A percentile compares a stretch with the other conserved stretches of the same genome.
Evolutionary conservation across 2,329 filamentous ascomycete genomes (phyloP).

Genomic region (Aspergillus niger): DNA sequence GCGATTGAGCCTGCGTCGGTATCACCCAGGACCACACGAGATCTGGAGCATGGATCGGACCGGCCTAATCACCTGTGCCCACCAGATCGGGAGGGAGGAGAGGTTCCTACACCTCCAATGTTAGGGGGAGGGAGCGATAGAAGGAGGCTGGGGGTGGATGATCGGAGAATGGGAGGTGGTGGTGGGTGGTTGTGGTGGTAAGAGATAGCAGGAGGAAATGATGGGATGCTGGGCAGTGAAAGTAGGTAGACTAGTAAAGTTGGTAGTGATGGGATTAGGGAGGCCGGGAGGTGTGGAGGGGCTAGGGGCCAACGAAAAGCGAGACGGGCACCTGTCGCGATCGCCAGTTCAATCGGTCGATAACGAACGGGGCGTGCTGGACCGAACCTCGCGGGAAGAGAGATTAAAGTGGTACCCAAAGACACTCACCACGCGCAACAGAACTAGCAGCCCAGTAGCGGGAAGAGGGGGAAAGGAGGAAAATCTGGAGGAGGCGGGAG

Average conservation of each 20-base stretch:
- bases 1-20: constrained; percentile 34
- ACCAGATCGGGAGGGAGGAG: constrained; percentile 26
- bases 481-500: constrained; percentile 24
- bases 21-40: constrained; percentile 31
- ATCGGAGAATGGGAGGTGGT: constrained; percentile 3
- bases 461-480: constrained; percentile 19
- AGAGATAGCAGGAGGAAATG: constrained; percentile 18
- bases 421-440: not conserved
- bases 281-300: constrained; percentile 38
- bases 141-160: constrained; percentile 11
- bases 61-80: constrained; percentile 28
- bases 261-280: constrained; percentile 16
- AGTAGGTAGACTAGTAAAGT: too few species aligned
- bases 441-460: not conserved
- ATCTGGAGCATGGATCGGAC: constrained; percentile 39
- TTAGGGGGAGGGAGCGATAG: constrained; percentile 10
- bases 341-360: constrained; percentile 25
- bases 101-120: constrained; percentile 16
- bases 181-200: constrained; percentile 5
- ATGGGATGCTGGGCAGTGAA: not conserved
- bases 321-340: constrained; percentile 24
- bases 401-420: not conserved
- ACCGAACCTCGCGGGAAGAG: constrained; percentile 9
- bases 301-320: constrained; percentile 31
- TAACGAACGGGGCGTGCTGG: constrained; percentile 16